These are phyloP conservation scores for Magnusiomyces suaveolens DNA, from an alignment of 1,139 yeast genomes.

Conservation along the genomic window DNA sequence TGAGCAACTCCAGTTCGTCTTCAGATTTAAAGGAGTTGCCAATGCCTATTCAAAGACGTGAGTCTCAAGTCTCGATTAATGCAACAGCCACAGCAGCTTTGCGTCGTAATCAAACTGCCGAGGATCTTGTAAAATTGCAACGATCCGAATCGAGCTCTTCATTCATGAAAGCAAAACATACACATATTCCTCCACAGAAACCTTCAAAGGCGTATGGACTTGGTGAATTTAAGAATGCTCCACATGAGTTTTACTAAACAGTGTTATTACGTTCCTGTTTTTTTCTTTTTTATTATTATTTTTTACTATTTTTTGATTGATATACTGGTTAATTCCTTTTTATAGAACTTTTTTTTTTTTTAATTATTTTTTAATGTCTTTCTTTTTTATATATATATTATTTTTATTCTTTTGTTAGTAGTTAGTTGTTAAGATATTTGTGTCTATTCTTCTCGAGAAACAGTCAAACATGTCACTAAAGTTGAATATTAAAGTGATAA, in stretches of 20 bases:
- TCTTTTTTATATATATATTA: too few relatives aligned
- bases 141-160: background rate
- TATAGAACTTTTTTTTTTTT: background rate
- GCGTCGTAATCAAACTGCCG: constrained; percentile 3
- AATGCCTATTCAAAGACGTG: background rate
- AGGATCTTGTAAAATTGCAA: background rate
- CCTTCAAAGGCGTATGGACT: constrained; percentile 2
- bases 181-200: constrained; percentile 2
- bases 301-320: background rate
- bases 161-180: background rate
- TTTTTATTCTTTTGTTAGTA: too few relatives aligned
- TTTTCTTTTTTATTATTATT: background rate
- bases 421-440: too few relatives aligned
- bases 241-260: constrained; percentile 5
- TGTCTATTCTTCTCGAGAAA: too few relatives aligned
- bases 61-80: background rate
- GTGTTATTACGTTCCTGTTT: background rate
- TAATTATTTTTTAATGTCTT: background rate
- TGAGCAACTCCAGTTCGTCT: background rate
- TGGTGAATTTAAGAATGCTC: constrained; percentile 7
- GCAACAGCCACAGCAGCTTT: background rate
- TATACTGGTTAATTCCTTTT: too few relatives aligned
- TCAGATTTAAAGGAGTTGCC: background rate
- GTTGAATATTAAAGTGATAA: too few relatives aligned
- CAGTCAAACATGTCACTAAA: too few relatives aligned